Evolutionary conservation across 2,329 filamentous ascomycete genomes (phyloP).

Genomic region (Phyllosticta capitalensis): DNA sequence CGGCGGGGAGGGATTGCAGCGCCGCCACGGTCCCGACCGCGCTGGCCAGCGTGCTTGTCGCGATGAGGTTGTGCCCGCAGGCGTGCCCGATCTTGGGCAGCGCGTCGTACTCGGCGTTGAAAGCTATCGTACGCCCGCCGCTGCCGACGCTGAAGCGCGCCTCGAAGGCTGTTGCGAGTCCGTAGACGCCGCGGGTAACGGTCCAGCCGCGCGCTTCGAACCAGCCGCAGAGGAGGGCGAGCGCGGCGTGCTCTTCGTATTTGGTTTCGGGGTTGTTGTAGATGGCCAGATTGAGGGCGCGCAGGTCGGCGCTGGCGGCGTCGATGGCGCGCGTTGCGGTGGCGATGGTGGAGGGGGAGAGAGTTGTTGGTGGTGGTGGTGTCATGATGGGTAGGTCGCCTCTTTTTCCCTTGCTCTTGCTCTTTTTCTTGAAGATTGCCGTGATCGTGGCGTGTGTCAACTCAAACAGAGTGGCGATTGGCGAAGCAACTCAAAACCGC

Average conservation of each 20-base stretch:
- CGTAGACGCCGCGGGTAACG: conserved; percentile 43
- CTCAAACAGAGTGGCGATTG: no score
- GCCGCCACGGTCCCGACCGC: conserved; percentile 28
- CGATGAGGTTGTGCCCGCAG: conserved; percentile 39
- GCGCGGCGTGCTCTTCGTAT: conserved; percentile 41
- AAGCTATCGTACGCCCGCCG: conserved; percentile 37
- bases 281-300: conserved; percentile 22
- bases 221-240: conserved; percentile 41
- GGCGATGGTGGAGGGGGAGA: background rate
- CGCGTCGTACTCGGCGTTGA: conserved; percentile 36
- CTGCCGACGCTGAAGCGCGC: conserved; percentile 34
- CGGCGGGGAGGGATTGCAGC: conserved; percentile 16
- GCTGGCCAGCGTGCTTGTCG: conserved; percentile 28
- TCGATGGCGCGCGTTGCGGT: background rate
- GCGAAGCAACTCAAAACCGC: no score
- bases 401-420: no score
- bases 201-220: conserved; percentile 39
- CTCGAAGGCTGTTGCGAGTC: conserved; percentile 44
- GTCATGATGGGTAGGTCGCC: no score
- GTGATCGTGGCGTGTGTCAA: no score
- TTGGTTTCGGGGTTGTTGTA: conserved; percentile 44
- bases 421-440: no score
- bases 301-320: conserved; percentile 1
- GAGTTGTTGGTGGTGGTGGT: background rate
- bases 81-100: conserved; percentile 35